Base-by-base conservation (phyloP, 1,284 basidiomycete species). In the Chalciporus sp. region DNA sequence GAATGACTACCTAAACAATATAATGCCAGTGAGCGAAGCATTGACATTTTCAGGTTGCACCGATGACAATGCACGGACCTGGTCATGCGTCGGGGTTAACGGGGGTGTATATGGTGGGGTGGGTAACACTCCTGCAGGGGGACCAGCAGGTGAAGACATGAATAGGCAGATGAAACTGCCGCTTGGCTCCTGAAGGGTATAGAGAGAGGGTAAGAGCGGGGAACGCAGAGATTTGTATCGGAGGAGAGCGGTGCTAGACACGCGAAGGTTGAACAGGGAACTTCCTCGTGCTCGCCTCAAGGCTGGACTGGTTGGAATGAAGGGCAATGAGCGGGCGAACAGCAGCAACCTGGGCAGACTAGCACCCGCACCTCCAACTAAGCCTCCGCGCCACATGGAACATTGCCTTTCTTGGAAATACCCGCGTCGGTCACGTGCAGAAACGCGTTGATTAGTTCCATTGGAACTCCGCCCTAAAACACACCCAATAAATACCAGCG, bases 1-100 rank as follows among this genome's bases (percentile, higher is more conserved):
- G 75, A 20, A 85, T 79, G 49, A 85, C 83, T 54, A 84, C 77
- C 84, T 85, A 60, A 52, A 60, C 49, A 48, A 47, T 51, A 29
- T 51, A 49, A 51, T 60, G 47, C 58, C 51, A 35, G 68, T 69
- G 57, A 71, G 69, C 56, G 68, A 59, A 53, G 40, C 53, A 51
- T 57, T 58, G 54, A 49, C 31, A 44, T 45, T 27, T 56, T 57
- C 54, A 29, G 58, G 41, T 17, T 47, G 53, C 52, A 52, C 55
- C 44, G 55, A 59, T 41, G 51, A 31, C 37, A 53, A 57, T 52
- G 49, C 41, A 72, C 75, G 46, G 53, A 79, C 76, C 71, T 77
- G 76, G 65, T 79, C 73, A 53, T 67, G 63, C 19, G 74, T 75
- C 19, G 76, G 76, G 33, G 56, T 51, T 41, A 78, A 58, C 19